A percentile compares a stretch with the other conserved stretches of the same genome.
These are phyloP conservation scores for Epicoccum nigrum DNA, from an alignment of 2,329 filamentous ascomycete species.

Conservation along the genomic window DNA sequence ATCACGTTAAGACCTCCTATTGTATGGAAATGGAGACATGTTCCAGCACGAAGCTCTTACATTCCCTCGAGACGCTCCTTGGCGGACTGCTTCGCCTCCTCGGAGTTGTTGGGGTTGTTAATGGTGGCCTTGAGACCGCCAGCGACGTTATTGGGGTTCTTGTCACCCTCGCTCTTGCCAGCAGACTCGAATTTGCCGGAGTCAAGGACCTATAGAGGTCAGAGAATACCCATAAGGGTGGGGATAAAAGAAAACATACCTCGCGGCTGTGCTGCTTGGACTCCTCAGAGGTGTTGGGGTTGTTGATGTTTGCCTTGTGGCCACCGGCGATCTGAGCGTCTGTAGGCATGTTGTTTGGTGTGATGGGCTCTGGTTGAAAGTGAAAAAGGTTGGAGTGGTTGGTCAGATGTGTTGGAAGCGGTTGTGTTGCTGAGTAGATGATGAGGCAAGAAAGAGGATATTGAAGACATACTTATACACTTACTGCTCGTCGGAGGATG, in stretches of 20 bases:
- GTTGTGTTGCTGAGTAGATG: neutral
- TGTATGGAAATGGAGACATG: neutral
- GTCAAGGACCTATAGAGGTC: conserved; percentile 1
- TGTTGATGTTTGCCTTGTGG: conserved; percentile 56
- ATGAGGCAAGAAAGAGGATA: neutral
- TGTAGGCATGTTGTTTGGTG: conserved; percentile 56
- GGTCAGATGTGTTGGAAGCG: neutral
- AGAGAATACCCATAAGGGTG: too few relatives aligned
- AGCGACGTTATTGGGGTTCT: conserved; percentile 62
- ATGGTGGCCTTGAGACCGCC: conserved; percentile 49
- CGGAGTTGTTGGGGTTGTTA: conserved; percentile 63
- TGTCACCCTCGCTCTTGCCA: conserved; percentile 40
- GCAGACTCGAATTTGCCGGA: conserved; percentile 28
- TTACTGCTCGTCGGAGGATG: neutral
- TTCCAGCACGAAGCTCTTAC: conserved; percentile 5
- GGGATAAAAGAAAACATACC: conserved; percentile 51
- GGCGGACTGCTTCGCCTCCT: conserved; percentile 63
- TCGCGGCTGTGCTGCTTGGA: conserved; percentile 66
- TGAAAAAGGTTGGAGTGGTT: neutral
- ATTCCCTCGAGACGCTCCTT: conserved; percentile 57
- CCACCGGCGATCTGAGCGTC: conserved; percentile 56
- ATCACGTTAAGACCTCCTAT: neutral
- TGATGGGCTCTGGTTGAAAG: conserved; percentile 1
- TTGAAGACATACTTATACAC: neutral
- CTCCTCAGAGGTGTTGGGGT: conserved; percentile 62